A percentile compares a stretch with the other conserved stretches of the same genome.
phyloP scores from a whole-genome alignment of 78 protist species.

The Emiliania huxleyi region DNA sequence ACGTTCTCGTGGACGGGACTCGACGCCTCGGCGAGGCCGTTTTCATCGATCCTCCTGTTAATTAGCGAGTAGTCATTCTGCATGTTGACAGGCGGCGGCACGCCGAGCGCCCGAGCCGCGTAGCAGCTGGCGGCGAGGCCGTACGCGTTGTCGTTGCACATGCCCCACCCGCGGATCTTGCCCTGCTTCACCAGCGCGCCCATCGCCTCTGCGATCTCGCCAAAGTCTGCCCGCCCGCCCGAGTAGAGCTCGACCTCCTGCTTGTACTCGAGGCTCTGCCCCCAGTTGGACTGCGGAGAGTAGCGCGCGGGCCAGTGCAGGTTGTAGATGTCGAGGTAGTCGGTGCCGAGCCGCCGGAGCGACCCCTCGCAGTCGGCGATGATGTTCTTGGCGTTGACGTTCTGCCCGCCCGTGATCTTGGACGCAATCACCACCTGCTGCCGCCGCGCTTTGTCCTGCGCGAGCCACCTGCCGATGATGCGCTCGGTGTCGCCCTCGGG shows the following conservation, averaged over 20 bases:
- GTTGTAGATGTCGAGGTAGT: conserved; percentile 34
- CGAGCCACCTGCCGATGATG: conserved; percentile 31
- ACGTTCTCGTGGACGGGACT: conserved; percentile 3
- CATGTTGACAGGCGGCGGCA: conserved; percentile 9
- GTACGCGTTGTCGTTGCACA: conserved; percentile 41
- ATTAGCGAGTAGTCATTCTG: conserved; percentile 31
- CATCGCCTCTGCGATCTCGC: conserved; percentile 26
- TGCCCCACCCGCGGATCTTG: conserved; percentile 34
- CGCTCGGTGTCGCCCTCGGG: conserved; percentile 37
- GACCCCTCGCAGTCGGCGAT: background rate
- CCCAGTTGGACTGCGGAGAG: conserved; percentile 50
- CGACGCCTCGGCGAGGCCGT: conserved; percentile 28
- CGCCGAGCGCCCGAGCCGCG: conserved; percentile 3
- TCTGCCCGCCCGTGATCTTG: conserved; percentile 39
- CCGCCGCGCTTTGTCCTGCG: background rate
- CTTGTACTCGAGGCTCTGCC: conserved; percentile 21
- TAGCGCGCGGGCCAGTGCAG: conserved; percentile 53
- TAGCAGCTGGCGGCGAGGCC: background rate
- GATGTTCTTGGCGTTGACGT: background rate
- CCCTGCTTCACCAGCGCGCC: conserved; percentile 7
- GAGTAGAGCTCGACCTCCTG: background rate
- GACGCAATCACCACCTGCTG: conserved; percentile 33
- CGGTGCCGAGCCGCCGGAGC: conserved; percentile 13
- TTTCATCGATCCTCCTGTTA: conserved; percentile 29
- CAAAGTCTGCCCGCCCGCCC: background rate